Base-by-base conservation (phyloP, 805 yeast genomes). In the Candida loeiensis region DNA sequence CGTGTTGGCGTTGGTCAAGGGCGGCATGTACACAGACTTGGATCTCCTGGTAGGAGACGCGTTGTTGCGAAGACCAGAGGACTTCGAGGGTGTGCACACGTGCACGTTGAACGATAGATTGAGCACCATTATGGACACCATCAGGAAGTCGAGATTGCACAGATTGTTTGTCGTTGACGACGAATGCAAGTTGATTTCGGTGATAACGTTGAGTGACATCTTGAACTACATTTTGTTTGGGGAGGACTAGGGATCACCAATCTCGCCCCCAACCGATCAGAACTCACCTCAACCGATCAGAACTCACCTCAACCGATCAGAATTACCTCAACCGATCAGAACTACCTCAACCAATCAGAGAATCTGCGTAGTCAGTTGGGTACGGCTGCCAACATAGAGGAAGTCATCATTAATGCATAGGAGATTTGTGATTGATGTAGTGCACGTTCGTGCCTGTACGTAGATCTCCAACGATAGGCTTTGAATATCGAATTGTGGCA, bases 81-180 rank as follows among this genome's bases (percentile, higher is more conserved):
- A 93, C 58, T 93, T 91, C 54, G 98, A 93, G 63, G 99, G 99
- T 44, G 98, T 93, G 11, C 87, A 89, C 63, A 93, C 98, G 0
- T 93, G 99, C 64, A 87, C 97, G 0, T 73, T 80, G 48, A 76
- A 80, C 50, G 99, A 93, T 59, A 75, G 90, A 47, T 68, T 93
- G 43, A 83, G 91, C 45, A 87, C 95, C 12, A 84, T 93, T 42
- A 76, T 93, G 80, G 96, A 90, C 58, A 90, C 95, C 25, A 88
- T 93, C 44, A 77, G 97, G 54, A 85, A 89, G 51, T 82, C 95
- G 24, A 77, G 98, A 50, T 74, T 93, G 45, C 97, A 93, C 59
- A 76, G 99, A 60, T 75, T 93, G 56, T 87, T 90, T 55, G 89
- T 93, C 21, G 96, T 93, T 20, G 95, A 93, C 59, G 82, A 79